Evolutionary conservation across 2,329 filamentous ascomycete species (phyloP).

Genomic region (Trichoderma arundinaceum): DNA sequence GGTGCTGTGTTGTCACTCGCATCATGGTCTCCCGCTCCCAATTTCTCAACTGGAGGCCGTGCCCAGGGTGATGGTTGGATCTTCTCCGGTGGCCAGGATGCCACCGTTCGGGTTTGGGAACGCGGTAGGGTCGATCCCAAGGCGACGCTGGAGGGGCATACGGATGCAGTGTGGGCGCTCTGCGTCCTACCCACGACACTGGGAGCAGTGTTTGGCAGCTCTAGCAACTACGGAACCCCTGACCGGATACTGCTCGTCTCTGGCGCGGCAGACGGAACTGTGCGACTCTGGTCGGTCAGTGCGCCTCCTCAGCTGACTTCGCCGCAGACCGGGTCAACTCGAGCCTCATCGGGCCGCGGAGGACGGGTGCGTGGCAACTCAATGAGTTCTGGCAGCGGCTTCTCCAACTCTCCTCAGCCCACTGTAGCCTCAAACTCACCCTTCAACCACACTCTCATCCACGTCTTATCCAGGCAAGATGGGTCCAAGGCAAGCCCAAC

Average conservation of each 20-base stretch:
- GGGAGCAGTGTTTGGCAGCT: slow-evolving; percentile 78
- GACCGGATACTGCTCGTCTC: slow-evolving; percentile 91
- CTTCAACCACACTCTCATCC: slow-evolving; percentile 86
- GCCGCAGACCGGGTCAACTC: slow-evolving; percentile 69
- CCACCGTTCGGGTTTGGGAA: slow-evolving; percentile 94
- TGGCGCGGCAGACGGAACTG: slow-evolving; percentile 86
- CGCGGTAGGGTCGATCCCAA: slow-evolving; percentile 93
- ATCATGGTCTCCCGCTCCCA: slow-evolving; percentile 84
- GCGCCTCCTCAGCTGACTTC: slow-evolving; percentile 85
- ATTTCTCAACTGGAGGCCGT: slow-evolving; percentile 86
- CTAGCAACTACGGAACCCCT: slow-evolving; percentile 74
- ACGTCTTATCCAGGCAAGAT: slow-evolving; percentile 77
- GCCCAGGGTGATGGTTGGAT: slow-evolving; percentile 96
- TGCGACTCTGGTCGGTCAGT: slow-evolving; percentile 94
- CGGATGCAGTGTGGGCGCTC: slow-evolving; percentile 93
- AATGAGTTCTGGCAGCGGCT: slow-evolving; percentile 91
- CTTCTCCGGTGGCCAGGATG: slow-evolving; percentile 95
- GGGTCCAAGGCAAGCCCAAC: slow-evolving; percentile 76
- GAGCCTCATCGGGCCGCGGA: slow-evolving; percentile 63
- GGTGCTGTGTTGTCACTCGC: slow-evolving; percentile 87
- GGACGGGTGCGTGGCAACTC: slow-evolving; percentile 87
- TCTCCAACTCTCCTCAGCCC: slow-evolving; percentile 87
- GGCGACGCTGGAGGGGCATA: slow-evolving; percentile 90
- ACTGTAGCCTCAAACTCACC: slow-evolving; percentile 83
- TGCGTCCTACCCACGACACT: slow-evolving; percentile 88